Conservation (phyloP, 2,329 filamentous ascomycete genomes). For the Keithomyces neogunnii region DNA sequence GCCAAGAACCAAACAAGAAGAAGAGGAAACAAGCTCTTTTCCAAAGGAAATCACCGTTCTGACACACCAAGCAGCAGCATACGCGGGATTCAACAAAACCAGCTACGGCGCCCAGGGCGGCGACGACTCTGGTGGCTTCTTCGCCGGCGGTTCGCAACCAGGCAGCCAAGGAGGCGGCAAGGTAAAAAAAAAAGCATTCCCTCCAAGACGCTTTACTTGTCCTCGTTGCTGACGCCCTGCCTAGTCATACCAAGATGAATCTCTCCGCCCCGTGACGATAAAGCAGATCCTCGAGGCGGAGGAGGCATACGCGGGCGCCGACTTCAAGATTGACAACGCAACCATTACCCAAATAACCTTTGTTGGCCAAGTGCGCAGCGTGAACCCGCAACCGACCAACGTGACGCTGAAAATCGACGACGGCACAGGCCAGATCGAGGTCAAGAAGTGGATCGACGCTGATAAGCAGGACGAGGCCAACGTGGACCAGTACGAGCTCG, state of each 20-base stretch:
- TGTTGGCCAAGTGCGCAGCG: conserved; percentile 81
- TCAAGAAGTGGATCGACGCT: conserved; percentile 75
- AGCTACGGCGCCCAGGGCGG: conserved; percentile 46
- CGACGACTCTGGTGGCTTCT: conserved; percentile 54
- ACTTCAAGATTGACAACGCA: conserved; percentile 75
- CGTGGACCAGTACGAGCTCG: conserved; percentile 50
- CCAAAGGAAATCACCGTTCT: conserved; percentile 1
- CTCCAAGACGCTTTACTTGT: not conserved
- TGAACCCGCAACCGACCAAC: conserved; percentile 82
- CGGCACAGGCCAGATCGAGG: conserved; percentile 86
- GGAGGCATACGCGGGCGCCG: conserved; percentile 61
- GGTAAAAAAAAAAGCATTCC: conserved; percentile 20
- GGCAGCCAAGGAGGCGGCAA: conserved; percentile 45
- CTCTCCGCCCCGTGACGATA: conserved; percentile 86
- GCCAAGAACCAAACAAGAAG: not conserved
- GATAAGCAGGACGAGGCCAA: conserved; percentile 42
- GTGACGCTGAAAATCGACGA: conserved; percentile 91
- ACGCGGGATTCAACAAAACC: conserved; percentile 37
- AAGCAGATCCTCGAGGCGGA: conserved; percentile 85
- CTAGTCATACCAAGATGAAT: conserved; percentile 66
- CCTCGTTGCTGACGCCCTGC: not conserved
- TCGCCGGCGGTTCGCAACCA: conserved; percentile 50
- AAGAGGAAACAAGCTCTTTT: too few species aligned
- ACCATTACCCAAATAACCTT: conserved; percentile 68
- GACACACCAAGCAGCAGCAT: conserved; percentile 31